Conservation (phyloP, 164 flowering plant genomes). For the Magnolia kwangsiensis region DNA sequence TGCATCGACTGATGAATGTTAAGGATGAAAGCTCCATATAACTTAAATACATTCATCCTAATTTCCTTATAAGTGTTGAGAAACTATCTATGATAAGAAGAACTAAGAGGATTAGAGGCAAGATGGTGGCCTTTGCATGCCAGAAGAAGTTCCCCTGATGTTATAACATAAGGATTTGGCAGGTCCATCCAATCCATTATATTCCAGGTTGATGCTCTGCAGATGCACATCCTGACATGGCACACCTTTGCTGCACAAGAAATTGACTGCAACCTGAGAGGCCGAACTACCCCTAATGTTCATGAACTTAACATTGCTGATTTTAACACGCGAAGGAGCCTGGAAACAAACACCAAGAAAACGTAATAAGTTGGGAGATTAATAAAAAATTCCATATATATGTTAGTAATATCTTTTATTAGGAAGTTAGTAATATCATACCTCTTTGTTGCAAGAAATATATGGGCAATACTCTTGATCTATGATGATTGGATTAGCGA, state of each 20-base stretch:
- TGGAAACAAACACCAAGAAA: conserved; percentile 3
- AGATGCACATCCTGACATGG: conserved; percentile 24
- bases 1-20: too few relatives aligned
- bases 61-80: too few relatives aligned
- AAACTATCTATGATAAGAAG: neutral
- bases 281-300: conserved; percentile 27
- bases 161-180: conserved; percentile 33
- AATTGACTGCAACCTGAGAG: conserved; percentile 13
- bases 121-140: conserved; percentile 5
- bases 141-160: conserved; percentile 18
- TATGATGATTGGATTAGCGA: conserved; percentile 59
- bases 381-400: too few relatives aligned
- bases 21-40: too few relatives aligned
- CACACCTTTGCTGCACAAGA: conserved; percentile 18
- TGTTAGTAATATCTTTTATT: neutral
- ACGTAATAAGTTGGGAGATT: neutral
- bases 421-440: neutral
- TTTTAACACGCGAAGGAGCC: conserved; percentile 23
- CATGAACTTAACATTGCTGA: conserved; percentile 18
- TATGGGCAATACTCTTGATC: conserved; percentile 53
- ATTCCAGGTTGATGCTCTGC: conserved; percentile 21
- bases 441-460: neutral
- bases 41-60: too few relatives aligned
- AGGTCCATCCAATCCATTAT: conserved; percentile 15
- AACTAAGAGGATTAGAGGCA: conserved; percentile 1